Percentiles rank a stretch among this genome's conserved stretches.
These are phyloP conservation scores for Hortiboletus flavorubellus DNA, from an alignment of 768 basidiomycete species.

Conservation along the genomic window DNA sequence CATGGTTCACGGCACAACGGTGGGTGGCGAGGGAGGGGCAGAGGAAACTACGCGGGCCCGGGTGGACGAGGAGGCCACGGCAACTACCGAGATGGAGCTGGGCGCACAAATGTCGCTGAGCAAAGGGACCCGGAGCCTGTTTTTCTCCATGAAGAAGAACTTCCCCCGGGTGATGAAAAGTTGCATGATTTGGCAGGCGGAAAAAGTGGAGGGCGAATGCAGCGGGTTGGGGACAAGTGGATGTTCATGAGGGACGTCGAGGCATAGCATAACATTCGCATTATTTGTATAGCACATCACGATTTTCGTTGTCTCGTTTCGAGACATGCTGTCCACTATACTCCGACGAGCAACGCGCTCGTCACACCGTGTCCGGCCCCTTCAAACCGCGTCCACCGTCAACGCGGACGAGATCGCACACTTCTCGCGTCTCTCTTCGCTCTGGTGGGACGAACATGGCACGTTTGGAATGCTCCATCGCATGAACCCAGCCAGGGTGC, in stretches of 20 bases:
- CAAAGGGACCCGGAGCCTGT: constrained; percentile 52
- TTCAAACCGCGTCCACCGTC: constrained; percentile 38
- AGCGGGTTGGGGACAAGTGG: constrained; percentile 70
- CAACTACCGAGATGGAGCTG: constrained; percentile 45
- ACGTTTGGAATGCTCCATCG: constrained; percentile 86
- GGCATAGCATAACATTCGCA: constrained; percentile 22
- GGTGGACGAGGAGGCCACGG: constrained; percentile 37
- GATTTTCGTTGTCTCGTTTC: neutral
- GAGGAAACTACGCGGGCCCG: constrained; percentile 36
- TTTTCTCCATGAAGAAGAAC: constrained; percentile 49
- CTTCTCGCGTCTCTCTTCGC: constrained; percentile 83
- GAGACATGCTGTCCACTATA: constrained; percentile 17
- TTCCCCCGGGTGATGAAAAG: neutral
- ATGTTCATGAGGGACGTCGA: constrained; percentile 52
- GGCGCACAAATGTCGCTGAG: neutral
- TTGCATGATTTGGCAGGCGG: constrained; percentile 1
- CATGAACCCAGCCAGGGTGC: constrained; percentile 91
- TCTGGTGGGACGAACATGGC: constrained; percentile 95
- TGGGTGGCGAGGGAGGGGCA: constrained; percentile 37
- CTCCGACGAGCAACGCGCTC: constrained; percentile 17
- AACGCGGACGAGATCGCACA: constrained; percentile 82
- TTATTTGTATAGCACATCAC: constrained; percentile 22
- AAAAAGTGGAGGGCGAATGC: constrained; percentile 55
- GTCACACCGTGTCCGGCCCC: constrained; percentile 5
- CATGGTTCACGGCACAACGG: constrained; percentile 36